Evolutionary conservation across 108 stramenopile genomes (phyloP), one percentile per base, ranked within the genome.

Genomic region (Skeletonema marinoi): DNA sequence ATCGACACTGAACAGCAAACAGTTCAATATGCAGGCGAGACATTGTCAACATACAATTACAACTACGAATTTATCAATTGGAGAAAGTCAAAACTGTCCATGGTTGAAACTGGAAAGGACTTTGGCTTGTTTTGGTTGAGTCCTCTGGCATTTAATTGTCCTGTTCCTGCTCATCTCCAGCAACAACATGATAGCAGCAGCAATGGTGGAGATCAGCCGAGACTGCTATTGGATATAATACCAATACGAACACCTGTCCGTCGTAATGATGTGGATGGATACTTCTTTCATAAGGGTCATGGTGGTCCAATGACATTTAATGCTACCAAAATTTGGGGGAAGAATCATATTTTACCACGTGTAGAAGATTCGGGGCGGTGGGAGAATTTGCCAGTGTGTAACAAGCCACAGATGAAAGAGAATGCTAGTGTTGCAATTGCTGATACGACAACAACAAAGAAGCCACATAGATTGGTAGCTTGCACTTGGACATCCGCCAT

Each of bases 121-220:
- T 87, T 88, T 78, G 71, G 75, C 13, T 65, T 68, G n/a, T 85
- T 93, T 70, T 91, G 91, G 71, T 85, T 89, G 3, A 88, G 92
- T 30, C 90, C 91, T 48, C 71, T 96, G 35, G 41, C 86, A 30
- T 93, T 96, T 77, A 75, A 82, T 60, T 96, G 95, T 80, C 95
- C 95, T 10, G 74, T 96, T 51, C 95, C 95, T 30, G 81, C 3
- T 29, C 58, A 25, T 69, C 80, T 70, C 31, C 63, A n/a, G n/a
- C n/a, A 25, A 25, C 54, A 56, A 10, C 61, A 58, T 58, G 54
- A 60, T 42, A 19, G 14, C 19, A 11, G n/a, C n/a, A n/a, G 14
- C 14, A 36, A 38, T 32, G 44, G n/a, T n/a, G n/a, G n/a, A 51
- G 32, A 1, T 11, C 44, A 56, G 54, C 54, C 25, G 2, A 56